Conservation (phyloP, 306 rosid genomes). For the Vigna angularis region DNA sequence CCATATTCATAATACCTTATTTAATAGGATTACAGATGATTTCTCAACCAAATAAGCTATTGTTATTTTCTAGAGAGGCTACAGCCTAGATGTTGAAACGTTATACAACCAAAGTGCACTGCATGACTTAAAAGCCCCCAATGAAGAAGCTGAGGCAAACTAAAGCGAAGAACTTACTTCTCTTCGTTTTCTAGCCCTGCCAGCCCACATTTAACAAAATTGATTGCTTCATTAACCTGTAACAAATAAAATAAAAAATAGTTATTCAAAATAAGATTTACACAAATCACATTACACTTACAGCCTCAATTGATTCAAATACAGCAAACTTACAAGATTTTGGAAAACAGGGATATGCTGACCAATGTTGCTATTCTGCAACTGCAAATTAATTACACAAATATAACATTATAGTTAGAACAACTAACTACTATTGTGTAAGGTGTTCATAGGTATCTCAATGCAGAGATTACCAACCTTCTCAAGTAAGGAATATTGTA, state of each 20-base stretch:
- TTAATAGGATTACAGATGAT: background rate
- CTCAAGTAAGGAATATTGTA: constrained; percentile 69
- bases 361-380: constrained; percentile 77
- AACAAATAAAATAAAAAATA: constrained; percentile 34
- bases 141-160: constrained; percentile 26
- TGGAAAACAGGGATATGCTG: constrained; percentile 55
- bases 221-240: constrained; percentile 78
- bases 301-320: constrained; percentile 27
- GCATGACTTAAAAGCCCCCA: constrained; percentile 9
- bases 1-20: constrained; percentile 6
- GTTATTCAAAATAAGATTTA: constrained; percentile 26
- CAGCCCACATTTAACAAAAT: constrained; percentile 54
- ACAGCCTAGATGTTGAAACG: constrained; percentile 25
- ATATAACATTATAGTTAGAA: constrained; percentile 43
- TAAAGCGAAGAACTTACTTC: constrained; percentile 56
- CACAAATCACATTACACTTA: constrained; percentile 5
- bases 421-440: constrained; percentile 21
- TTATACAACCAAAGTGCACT: constrained; percentile 17
- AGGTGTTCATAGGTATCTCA: constrained; percentile 18
- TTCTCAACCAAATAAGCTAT: constrained; percentile 33
- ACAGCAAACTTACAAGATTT: constrained; percentile 63
- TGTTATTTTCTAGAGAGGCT: constrained; percentile 18
- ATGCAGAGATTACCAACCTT: constrained; percentile 63
- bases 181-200: constrained; percentile 60
- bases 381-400: constrained; percentile 56